These are phyloP conservation scores for Triadica sebifera DNA, from an alignment of 345 rosid genomes.

Conservation along the genomic window DNA sequence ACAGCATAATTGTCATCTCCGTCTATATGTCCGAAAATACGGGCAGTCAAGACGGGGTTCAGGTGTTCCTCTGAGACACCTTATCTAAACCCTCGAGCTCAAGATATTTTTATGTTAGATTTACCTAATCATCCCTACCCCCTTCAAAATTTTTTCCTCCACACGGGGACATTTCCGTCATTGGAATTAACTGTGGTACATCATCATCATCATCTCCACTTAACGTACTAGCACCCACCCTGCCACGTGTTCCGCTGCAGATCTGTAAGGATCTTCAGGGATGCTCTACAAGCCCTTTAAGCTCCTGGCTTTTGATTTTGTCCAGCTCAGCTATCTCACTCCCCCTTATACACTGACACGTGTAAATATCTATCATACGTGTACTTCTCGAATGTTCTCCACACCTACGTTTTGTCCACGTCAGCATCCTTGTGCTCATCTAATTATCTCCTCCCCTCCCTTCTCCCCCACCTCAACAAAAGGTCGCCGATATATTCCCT, in stretches of 20 bases:
- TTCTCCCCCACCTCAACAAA: slow-evolving; percentile 6
- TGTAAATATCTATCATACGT: slow-evolving; percentile 40
- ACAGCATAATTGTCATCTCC: too few relatives aligned
- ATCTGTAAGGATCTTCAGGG: slow-evolving; percentile 23
- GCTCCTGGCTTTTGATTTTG: slow-evolving; percentile 43
- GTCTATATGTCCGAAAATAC: too few relatives aligned
- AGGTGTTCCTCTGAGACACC: too few relatives aligned
- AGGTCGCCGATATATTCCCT: slow-evolving; percentile 29
- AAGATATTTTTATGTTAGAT: too few relatives aligned
- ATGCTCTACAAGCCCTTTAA: not conserved
- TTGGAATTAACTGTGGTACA: too few relatives aligned
- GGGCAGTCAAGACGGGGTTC: too few relatives aligned
- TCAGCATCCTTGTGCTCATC: slow-evolving; percentile 28
- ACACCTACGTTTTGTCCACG: slow-evolving; percentile 50
- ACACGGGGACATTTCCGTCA: too few relatives aligned
- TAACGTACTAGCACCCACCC: not conserved
- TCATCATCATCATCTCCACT: too few relatives aligned
- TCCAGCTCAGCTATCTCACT: slow-evolving; percentile 37
- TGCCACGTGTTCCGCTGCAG: slow-evolving; percentile 24
- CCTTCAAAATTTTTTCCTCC: too few relatives aligned
- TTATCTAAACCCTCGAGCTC: too few relatives aligned
- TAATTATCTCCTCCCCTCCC: slow-evolving; percentile 23
- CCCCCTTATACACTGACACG: slow-evolving; percentile 21
- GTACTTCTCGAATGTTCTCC: slow-evolving; percentile 21
- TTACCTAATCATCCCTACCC: too few relatives aligned